Evolutionary conservation across 2,329 filamentous ascomycete species (phyloP).

Genomic region (Lasiodiplodia sp.): DNA sequence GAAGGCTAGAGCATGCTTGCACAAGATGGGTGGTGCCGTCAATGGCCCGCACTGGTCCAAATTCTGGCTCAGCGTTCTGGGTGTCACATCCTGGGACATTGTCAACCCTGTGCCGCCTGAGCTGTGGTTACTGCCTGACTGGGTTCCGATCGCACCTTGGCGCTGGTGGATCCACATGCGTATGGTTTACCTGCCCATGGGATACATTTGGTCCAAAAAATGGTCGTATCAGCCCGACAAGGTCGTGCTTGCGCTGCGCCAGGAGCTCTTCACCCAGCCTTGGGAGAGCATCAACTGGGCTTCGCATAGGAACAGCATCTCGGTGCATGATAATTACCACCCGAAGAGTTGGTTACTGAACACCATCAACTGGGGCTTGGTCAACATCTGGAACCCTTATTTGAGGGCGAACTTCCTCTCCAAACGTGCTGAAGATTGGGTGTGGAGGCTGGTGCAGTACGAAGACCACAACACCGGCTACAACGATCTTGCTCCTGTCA

Average conservation of each 20-base stretch:
- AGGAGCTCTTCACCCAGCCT: conserved; percentile 83
- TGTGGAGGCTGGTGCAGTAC: conserved; percentile 82
- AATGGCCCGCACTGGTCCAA: conserved; percentile 96
- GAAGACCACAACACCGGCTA: conserved; percentile 95
- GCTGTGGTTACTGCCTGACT: conserved; percentile 89
- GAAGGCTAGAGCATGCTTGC: conserved; percentile 81
- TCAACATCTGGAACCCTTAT: conserved; percentile 81
- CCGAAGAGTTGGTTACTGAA: conserved; percentile 88
- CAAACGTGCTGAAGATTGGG: conserved; percentile 78
- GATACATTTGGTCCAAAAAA: conserved; percentile 83
- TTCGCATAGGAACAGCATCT: conserved; percentile 81
- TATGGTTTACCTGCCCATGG: conserved; percentile 94
- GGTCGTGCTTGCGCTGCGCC: conserved; percentile 73
- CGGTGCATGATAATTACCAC: conserved; percentile 84
- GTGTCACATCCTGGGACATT: conserved; percentile 85
- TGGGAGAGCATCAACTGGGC: conserved; percentile 81
- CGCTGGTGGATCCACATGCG: conserved; percentile 99
- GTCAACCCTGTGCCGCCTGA: conserved; percentile 95
- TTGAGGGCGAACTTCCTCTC: conserved; percentile 72
- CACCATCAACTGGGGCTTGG: conserved; percentile 77
- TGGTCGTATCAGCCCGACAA: conserved; percentile 81
- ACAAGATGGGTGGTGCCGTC: conserved; percentile 84
- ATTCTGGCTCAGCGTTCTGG: conserved; percentile 88
- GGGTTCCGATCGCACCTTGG: conserved; percentile 89
- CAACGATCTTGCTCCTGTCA: conserved; percentile 86